Conservation (phyloP, 176 grass and related monocot genomes). For the Raddia guianensis region DNA sequence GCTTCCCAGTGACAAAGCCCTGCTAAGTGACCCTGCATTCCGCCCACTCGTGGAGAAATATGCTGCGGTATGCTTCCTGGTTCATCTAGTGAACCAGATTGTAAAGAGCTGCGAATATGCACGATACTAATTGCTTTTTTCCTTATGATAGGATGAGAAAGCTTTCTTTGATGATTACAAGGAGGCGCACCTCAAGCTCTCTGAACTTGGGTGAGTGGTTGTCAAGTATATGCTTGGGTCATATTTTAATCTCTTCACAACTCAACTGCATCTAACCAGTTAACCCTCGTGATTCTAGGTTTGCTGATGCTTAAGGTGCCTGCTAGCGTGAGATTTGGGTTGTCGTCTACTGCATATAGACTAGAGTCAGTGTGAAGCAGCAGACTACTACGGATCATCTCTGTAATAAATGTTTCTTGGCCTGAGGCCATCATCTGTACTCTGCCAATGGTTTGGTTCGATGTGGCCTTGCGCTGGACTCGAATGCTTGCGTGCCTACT, state of each 20-base stretch:
- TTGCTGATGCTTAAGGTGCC: constrained; percentile 59
- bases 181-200: constrained; percentile 86
- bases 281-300: constrained; percentile 45
- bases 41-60: constrained; percentile 83
- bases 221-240: not conserved
- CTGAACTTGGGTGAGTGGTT: constrained; percentile 66
- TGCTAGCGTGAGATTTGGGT: not conserved
- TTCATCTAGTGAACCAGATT: not conserved
- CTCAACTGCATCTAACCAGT: not conserved
- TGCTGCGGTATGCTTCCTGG: constrained; percentile 54
- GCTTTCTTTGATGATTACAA: constrained; percentile 90
- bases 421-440: constrained; percentile 17
- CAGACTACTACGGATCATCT: constrained; percentile 32
- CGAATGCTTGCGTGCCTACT: constrained; percentile 12
- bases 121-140: not conserved
- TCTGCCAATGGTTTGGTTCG: not conserved
- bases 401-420: constrained; percentile 48
- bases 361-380: constrained; percentile 31
- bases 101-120: not conserved
- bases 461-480: not conserved
- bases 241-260: not conserved
- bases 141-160: constrained; percentile 68
- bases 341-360: constrained; percentile 38
- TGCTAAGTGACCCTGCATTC: constrained; percentile 73
- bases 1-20: constrained; percentile 87